Conservation (phyloP, 225 moss, liverwort and hornwort species). For the Pseudoscleropodium purum region DNA sequence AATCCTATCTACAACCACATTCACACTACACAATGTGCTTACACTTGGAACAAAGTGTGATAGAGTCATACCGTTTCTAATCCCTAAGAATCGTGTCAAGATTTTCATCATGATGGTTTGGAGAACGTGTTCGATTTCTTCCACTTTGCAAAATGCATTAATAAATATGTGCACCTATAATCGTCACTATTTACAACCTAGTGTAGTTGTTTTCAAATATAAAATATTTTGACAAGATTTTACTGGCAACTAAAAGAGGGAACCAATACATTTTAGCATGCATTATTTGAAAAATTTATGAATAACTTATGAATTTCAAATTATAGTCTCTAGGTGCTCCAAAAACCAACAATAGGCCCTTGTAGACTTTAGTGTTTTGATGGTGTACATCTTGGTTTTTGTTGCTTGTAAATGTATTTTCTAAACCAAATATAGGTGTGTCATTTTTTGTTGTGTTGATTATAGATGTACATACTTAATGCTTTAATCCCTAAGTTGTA, state of each 20-base stretch:
- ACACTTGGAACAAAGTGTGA: no score
- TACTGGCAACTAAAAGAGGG: fast-evolving
- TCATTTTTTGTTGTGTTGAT: background rate
- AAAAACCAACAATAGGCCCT: background rate
- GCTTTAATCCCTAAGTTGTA: background rate
- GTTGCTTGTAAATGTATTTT: background rate
- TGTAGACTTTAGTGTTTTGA: background rate
- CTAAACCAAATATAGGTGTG: background rate
- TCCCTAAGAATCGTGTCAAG: background rate
- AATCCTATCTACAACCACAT: no score
- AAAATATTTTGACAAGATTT: background rate
- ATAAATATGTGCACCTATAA: background rate
- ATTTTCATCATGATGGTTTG: background rate
- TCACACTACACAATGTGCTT: fast-evolving
- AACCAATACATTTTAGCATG: background rate
- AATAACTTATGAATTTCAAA: background rate
- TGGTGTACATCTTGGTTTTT: background rate
- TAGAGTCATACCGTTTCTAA: no score
- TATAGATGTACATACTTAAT: background rate
- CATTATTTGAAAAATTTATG: background rate
- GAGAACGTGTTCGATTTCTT: background rate
- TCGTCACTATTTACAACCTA: background rate
- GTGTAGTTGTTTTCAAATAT: background rate
- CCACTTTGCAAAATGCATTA: background rate
- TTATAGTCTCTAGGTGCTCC: background rate